Evolutionary conservation across 2,329 filamentous ascomycete genomes (phyloP).

Genomic region (Basipetospora chlamydospora): DNA sequence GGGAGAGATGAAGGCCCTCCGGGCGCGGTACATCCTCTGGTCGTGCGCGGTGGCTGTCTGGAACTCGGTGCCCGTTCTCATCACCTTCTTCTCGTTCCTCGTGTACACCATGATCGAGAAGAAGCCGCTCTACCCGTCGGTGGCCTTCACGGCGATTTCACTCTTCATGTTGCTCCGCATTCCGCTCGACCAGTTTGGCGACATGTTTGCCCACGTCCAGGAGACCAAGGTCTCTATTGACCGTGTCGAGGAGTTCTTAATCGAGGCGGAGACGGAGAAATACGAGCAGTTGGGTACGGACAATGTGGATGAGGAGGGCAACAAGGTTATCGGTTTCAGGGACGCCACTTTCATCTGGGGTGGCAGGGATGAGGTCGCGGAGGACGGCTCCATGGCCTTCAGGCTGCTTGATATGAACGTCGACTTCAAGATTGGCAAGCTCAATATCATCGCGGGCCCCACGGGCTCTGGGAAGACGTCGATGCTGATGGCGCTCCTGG

Average conservation of each 20-base stretch:
- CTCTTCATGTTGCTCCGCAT: constrained; percentile 89
- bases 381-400: constrained; percentile 60
- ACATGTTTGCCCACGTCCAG: constrained; percentile 97
- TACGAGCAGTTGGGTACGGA: constrained; percentile 68
- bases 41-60: constrained; percentile 82
- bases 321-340: constrained; percentile 69
- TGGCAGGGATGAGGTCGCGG: constrained; percentile 42
- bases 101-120: constrained; percentile 83
- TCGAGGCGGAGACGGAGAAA: constrained; percentile 91
- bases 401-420: constrained; percentile 71
- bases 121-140: constrained; percentile 77
- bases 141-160: constrained; percentile 91
- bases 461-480: constrained; percentile 95
- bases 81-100: constrained; percentile 92
- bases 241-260: constrained; percentile 86
- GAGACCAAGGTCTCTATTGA: constrained; percentile 95
- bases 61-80: constrained; percentile 89
- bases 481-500: constrained; percentile 84
- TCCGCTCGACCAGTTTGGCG: constrained; percentile 86
- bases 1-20: constrained; percentile 62
- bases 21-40: constrained; percentile 81
- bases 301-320: constrained; percentile 52
- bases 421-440: constrained; percentile 67
- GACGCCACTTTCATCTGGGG: constrained; percentile 85
- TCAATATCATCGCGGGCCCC: constrained; percentile 86